phyloP scores from a whole-genome alignment of 2,329 filamentous ascomycete genomes.

The Lasiodiplodia theobromae region DNA sequence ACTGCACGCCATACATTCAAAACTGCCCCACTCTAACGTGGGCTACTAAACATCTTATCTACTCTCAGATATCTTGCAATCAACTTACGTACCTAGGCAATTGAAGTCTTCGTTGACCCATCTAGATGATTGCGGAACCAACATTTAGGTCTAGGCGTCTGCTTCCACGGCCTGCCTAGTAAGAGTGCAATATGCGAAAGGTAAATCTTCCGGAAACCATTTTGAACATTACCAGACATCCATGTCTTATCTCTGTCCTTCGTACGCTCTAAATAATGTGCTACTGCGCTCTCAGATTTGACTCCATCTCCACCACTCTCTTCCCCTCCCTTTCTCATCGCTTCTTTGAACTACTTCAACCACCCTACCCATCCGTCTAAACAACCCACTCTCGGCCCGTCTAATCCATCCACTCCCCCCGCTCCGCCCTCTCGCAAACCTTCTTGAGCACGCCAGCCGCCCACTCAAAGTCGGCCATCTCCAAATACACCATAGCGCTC shows the following conservation, averaged over 20 bases:
- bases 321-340: not conserved
- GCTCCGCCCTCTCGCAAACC: slow-evolving; percentile 60
- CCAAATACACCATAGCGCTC: slow-evolving; percentile 86
- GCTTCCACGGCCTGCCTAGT: no score
- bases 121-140: no score
- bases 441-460: slow-evolving; percentile 65
- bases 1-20: not conserved
- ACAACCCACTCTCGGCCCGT: slow-evolving; percentile 46
- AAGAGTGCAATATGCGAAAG: no score
- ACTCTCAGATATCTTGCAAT: not conserved
- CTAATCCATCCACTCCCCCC: slow-evolving; percentile 48
- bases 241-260: no score
- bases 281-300: not conserved
- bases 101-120: no score
- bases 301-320: no score
- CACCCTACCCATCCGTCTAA: not conserved
- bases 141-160: no score
- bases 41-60: not conserved
- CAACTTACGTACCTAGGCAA: no score
- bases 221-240: no score
- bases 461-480: slow-evolving; percentile 78
- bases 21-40: not conserved
- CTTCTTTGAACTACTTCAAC: not conserved
- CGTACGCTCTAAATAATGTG: no score
- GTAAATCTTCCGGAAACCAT: no score